phyloP scores from a whole-genome alignment of 2,329 filamentous ascomycete species.

The Colletotrichum sansevieriae region DNA sequence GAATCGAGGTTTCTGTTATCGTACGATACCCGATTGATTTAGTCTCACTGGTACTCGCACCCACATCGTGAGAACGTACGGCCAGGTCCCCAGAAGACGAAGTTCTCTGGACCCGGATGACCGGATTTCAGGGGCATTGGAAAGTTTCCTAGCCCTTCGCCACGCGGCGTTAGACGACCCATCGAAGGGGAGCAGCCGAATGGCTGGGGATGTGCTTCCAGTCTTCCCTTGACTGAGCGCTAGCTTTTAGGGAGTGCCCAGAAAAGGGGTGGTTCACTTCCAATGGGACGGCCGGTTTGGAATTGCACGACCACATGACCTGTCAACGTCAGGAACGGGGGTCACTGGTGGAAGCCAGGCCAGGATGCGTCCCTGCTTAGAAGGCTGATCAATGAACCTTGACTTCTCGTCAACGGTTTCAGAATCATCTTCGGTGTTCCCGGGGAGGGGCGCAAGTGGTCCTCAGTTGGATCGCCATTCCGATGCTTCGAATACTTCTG shows the following conservation, averaged over 20 bases:
- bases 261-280: slow-evolving; percentile 39
- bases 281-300: slow-evolving; percentile 41
- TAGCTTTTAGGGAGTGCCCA: slow-evolving; percentile 31
- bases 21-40: slow-evolving; percentile 10
- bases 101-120: slow-evolving; percentile 41
- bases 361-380: slow-evolving; percentile 36
- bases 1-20: slow-evolving; percentile 5
- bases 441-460: slow-evolving; percentile 30
- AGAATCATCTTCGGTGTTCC: slow-evolving; percentile 42
- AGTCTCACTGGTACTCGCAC: not conserved
- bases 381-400: slow-evolving; percentile 38
- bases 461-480: slow-evolving; percentile 17
- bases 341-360: slow-evolving; percentile 26
- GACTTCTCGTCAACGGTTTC: slow-evolving; percentile 39
- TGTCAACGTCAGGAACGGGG: slow-evolving; percentile 42
- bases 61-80: slow-evolving; percentile 25
- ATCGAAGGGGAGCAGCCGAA: slow-evolving; percentile 43
- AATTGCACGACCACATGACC: slow-evolving; percentile 40
- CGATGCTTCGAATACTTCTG: slow-evolving; percentile 40
- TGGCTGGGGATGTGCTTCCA: slow-evolving; percentile 40
- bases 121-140: slow-evolving; percentile 41
- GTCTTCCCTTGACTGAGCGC: slow-evolving; percentile 30
- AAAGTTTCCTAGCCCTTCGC: slow-evolving; percentile 41
- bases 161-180: slow-evolving; percentile 41
- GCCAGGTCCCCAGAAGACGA: not conserved